Evolutionary conservation across 2,329 filamentous ascomycete genomes (phyloP).

Genomic region (Fusarium sp.): DNA sequence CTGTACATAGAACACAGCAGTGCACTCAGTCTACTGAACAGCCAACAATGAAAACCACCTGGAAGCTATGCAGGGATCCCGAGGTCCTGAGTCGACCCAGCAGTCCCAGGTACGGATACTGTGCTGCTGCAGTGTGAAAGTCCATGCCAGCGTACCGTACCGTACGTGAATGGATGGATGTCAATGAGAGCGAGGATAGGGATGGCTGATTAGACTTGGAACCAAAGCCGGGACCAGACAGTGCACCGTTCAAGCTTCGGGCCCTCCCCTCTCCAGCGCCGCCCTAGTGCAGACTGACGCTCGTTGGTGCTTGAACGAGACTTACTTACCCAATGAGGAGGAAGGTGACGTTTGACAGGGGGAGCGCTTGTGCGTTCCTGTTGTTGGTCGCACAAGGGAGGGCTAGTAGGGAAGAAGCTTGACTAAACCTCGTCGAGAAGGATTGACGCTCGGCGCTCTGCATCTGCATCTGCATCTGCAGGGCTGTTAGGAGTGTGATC

Average conservation of each 20-base stretch:
- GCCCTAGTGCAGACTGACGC: conserved; percentile 18
- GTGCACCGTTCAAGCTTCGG: conserved; percentile 25
- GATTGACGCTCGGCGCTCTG: conserved; percentile 23
- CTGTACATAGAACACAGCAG: not conserved
- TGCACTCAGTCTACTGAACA: not conserved
- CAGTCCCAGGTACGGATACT: not conserved
- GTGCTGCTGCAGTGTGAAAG: not conserved
- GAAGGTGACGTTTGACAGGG: conserved; percentile 19
- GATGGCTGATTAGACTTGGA: conserved; percentile 20
- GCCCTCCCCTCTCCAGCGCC: conserved; percentile 25
- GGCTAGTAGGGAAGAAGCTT: not conserved
- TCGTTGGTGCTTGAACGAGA: conserved; percentile 22
- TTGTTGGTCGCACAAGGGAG: conserved; percentile 37
- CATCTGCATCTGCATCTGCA: conserved; percentile 31
- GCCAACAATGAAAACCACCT: not conserved
- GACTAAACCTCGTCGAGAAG: conserved; percentile 18
- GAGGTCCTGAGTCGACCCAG: not conserved
- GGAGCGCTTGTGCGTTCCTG: conserved; percentile 34
- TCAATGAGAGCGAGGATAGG: conserved; percentile 1
- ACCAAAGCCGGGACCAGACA: not conserved
- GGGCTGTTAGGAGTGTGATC: conserved; percentile 31
- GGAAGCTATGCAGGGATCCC: not conserved
- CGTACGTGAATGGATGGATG: not conserved
- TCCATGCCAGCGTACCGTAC: not conserved
- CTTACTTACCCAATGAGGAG: conserved; percentile 21